Conservation (phyloP, 1,284 basidiomycete genomes). For the Cystobasidiaceae sp. region DNA sequence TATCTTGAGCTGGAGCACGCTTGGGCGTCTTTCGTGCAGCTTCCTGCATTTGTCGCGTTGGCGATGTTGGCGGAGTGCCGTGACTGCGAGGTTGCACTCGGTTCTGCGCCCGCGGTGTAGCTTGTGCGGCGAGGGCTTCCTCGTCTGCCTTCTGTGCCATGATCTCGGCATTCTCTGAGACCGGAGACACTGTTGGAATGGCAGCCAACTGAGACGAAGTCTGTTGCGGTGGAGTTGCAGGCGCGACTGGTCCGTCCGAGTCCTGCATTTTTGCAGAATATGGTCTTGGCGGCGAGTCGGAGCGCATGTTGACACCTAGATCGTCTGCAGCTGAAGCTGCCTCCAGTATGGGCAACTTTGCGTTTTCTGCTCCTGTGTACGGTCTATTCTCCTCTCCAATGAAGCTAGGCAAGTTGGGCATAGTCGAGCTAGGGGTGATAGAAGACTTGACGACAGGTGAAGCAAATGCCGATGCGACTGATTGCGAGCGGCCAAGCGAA, state of each 20-base stretch:
- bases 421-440: too few relatives aligned
- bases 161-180: background rate
- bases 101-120: background rate
- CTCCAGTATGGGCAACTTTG: conserved; percentile 19
- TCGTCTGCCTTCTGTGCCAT: background rate
- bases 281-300: too few relatives aligned
- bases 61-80: conserved; percentile 10
- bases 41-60: background rate
- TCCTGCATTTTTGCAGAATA: conserved; percentile 8
- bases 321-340: conserved; percentile 16
- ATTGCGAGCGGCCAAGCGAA: background rate
- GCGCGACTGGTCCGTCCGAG: background rate
- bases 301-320: conserved; percentile 13
- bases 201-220: background rate
- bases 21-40: background rate
- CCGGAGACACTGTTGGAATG: background rate
- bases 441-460: background rate
- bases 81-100: background rate
- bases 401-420: conserved; percentile 1
- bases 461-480: background rate
- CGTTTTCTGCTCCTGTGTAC: background rate
- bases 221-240: conserved; percentile 6
- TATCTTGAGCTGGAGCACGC: background rate
- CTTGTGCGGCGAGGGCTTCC: background rate
- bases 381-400: background rate